These are phyloP conservation scores for Lepiota subincarnata DNA, from an alignment of 768 basidiomycete genomes.

Conservation along the genomic window DNA sequence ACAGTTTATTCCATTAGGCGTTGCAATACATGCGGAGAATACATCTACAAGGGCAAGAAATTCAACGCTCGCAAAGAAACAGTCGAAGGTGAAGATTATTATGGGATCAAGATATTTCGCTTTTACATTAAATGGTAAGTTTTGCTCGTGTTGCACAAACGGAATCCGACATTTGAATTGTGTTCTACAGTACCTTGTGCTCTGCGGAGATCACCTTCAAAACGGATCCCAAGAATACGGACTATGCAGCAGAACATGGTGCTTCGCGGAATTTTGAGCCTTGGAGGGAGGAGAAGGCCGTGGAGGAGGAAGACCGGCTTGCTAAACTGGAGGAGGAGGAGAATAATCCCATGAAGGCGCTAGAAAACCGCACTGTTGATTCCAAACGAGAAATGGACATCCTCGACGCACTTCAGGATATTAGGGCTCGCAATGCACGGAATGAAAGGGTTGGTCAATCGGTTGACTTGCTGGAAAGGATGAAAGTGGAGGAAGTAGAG, in stretches of 20 bases:
- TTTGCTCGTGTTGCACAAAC: conserved; percentile 9
- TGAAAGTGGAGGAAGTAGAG: conserved; percentile 67
- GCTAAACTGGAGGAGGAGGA: conserved; percentile 88
- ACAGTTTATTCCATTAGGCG: conserved; percentile 48
- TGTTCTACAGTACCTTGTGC: conserved; percentile 70
- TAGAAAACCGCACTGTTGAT: conserved; percentile 90
- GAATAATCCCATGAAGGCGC: conserved; percentile 94
- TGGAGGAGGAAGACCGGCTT: conserved; percentile 79
- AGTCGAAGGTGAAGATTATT: conserved; percentile 94
- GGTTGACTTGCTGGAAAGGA: conserved; percentile 61
- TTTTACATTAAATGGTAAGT: conserved; percentile 89
- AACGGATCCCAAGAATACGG: conserved; percentile 97
- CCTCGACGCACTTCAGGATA: conserved; percentile 92
- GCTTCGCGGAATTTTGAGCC: conserved; percentile 98
- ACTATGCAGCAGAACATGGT: conserved; percentile 91
- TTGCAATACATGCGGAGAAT: conserved; percentile 95
- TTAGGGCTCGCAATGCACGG: conserved; percentile 79
- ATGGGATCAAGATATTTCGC: conserved; percentile 95
- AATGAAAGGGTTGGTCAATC: conserved; percentile 82
- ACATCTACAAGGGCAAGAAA: conserved; percentile 99
- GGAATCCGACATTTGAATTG: conserved; percentile 15
- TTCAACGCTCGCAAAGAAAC: conserved; percentile 99
- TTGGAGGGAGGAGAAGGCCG: conserved; percentile 81
- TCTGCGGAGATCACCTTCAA: conserved; percentile 99
- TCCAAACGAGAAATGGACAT: conserved; percentile 98